Base-by-base conservation (phyloP, 371 early-diverging fungal species). In the Mucor racemosus region DNA sequence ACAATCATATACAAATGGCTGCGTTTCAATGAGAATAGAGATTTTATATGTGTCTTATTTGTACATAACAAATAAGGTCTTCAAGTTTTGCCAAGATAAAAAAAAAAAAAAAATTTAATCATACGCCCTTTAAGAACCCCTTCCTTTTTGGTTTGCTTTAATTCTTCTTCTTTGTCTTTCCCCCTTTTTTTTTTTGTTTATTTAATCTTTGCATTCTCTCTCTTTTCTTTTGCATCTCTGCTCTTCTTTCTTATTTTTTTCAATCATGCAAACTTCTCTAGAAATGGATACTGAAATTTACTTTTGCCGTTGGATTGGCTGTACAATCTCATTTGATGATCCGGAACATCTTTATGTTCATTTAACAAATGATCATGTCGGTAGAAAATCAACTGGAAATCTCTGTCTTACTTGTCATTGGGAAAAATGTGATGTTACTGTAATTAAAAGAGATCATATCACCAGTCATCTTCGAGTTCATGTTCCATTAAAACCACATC, bases 381-480 rank as follows among this genome's bases (percentile, higher is more conserved):
- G 97, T n/a, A 85, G 96, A 68, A 95, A 94, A 73, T 84, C 91
- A 4, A 90, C 91, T 19, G 89, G 92, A 71, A 96, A 94, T 75
- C 84, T 97, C 34, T 94, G 94, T 65, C 85, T 97, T 21, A 84
- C 82, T 53, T 97, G 98, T 76, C 86, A 87, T 60, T 97, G 97
- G 97, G 90, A 89, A 19, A 87, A 84, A 56, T 97, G 98, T 78
- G 78, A 80, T 40, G 86, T 90, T 36, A 78, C 81, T 31, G 89
- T 91, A 19, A 75, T 84, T 40, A 97, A 97, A 80, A 81, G 98
- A 69, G 97, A 97, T 80, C 98, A 97, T 74, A 92, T 97, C 65
- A 96, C 96, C 17, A 92, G 93, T 21, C 98, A 97, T 74, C 76
- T 97, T 63, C 83, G 95, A 66, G 92, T 95, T 21, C 98, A 97